Conservation (phyloP, 495 filamentous ascomycete species). For the Tuber magnatum region DNA sequence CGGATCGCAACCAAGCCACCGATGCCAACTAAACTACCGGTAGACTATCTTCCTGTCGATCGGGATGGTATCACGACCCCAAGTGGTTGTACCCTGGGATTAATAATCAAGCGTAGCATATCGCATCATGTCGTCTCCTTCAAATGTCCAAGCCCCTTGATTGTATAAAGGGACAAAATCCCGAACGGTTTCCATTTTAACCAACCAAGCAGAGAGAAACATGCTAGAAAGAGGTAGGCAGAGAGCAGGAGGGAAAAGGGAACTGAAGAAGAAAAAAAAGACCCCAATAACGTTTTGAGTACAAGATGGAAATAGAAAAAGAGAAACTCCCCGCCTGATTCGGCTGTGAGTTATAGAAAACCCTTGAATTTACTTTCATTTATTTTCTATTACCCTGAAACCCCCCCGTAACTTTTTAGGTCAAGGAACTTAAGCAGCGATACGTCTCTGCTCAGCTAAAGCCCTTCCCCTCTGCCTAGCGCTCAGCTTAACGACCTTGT, state of each 20-base stretch:
- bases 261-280: not conserved
- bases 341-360: slow-evolving; percentile 12
- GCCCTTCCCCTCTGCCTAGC: slow-evolving; percentile 81
- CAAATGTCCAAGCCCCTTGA: not conserved
- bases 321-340: not conserved
- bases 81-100: not conserved
- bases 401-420: slow-evolving; percentile 47
- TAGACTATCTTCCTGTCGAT: not conserved
- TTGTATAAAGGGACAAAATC: not conserved
- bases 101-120: not conserved
- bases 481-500: slow-evolving; percentile 59
- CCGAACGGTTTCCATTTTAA: not conserved
- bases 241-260: not conserved
- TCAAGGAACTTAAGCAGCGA: slow-evolving; percentile 53
- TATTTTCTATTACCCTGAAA: slow-evolving; percentile 18
- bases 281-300: not conserved
- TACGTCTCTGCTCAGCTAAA: slow-evolving; percentile 59
- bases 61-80: not conserved
- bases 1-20: not conserved
- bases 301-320: not conserved
- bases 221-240: not conserved
- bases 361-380: slow-evolving; percentile 17
- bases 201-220: not conserved
- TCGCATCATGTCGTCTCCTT: not conserved
- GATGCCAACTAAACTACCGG: too few relatives aligned